Conservation (phyloP, 805 yeast species). For the Starmerella vitae region DNA sequence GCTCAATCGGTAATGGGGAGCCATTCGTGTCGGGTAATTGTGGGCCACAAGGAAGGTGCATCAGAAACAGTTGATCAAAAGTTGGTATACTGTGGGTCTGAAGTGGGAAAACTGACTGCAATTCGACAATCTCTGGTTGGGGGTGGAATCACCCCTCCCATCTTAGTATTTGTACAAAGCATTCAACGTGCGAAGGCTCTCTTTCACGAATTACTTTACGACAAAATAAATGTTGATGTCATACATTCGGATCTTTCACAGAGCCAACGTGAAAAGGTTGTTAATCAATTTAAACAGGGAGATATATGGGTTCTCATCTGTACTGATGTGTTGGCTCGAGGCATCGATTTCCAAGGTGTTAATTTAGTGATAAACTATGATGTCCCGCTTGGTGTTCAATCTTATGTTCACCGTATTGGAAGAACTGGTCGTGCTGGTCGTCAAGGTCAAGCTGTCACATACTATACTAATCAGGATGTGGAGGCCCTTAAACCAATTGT, state of each 20-base stretch:
- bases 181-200: conserved; percentile 89
- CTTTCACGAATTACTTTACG: conserved; percentile 84
- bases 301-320: conserved; percentile 93
- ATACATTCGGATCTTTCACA: conserved; percentile 91
- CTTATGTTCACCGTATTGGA: conserved; percentile 95
- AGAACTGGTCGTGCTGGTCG: conserved; percentile 96
- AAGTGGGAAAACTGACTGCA: conserved; percentile 88
- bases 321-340: conserved; percentile 92
- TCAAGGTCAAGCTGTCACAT: conserved; percentile 74
- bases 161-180: conserved; percentile 80
- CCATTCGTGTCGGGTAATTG: conserved; percentile 71
- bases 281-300: conserved; percentile 74
- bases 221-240: conserved; percentile 83
- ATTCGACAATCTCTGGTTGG: conserved; percentile 63
- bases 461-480: conserved; percentile 82
- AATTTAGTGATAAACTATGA: conserved; percentile 91
- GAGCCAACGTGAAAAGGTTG: conserved; percentile 70
- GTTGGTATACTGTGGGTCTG: conserved; percentile 77
- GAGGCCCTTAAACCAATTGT: conserved; percentile 65
- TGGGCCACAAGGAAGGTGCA: conserved; percentile 92
- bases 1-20: conserved; percentile 66
- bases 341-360: conserved; percentile 93
- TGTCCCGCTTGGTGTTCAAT: conserved; percentile 85
- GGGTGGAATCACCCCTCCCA: conserved; percentile 85
- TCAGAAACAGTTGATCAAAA: conserved; percentile 69